Conservation (phyloP, 345 rosid species). For the Lepidium didymum region DNA sequence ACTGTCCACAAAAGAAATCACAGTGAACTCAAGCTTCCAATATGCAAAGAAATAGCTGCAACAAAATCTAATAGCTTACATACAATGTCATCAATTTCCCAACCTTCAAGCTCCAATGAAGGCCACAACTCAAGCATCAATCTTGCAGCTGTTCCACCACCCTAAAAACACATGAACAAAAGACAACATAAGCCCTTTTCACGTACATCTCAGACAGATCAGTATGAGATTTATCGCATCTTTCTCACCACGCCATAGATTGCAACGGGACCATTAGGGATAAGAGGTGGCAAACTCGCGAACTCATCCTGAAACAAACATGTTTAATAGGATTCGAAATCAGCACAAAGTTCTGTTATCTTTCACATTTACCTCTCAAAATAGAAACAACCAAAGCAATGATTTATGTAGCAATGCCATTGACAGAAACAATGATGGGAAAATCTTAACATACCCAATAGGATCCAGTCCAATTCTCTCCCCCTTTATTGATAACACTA, state of each 20-base stretch:
- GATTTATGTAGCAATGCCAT: neutral
- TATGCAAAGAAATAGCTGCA: neutral
- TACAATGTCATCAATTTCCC: constrained; percentile 73
- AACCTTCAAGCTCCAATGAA: constrained; percentile 62
- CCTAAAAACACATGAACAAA: constrained; percentile 34
- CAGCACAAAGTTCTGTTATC: neutral
- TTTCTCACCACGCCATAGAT: constrained; percentile 67
- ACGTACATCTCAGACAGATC: neutral
- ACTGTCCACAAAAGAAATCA: constrained; percentile 15
- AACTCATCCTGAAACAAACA: constrained; percentile 59
- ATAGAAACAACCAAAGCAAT: neutral
- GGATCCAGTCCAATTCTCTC: constrained; percentile 59
- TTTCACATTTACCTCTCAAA: neutral
- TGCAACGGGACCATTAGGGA: constrained; percentile 69
- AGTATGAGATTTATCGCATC: neutral
- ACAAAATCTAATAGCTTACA: constrained; percentile 12
- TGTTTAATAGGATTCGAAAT: neutral
- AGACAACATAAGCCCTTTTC: neutral
- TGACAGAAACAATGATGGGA: neutral
- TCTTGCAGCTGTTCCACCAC: constrained; percentile 91
- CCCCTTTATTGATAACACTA: constrained; percentile 60
- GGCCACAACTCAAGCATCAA: constrained; percentile 81
- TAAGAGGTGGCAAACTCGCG: constrained; percentile 60
- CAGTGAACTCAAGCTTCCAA: neutral
- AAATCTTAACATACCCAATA: constrained; percentile 54